Base-by-base conservation (phyloP, 441 rosid species). In the Kokia cookei region DNA sequence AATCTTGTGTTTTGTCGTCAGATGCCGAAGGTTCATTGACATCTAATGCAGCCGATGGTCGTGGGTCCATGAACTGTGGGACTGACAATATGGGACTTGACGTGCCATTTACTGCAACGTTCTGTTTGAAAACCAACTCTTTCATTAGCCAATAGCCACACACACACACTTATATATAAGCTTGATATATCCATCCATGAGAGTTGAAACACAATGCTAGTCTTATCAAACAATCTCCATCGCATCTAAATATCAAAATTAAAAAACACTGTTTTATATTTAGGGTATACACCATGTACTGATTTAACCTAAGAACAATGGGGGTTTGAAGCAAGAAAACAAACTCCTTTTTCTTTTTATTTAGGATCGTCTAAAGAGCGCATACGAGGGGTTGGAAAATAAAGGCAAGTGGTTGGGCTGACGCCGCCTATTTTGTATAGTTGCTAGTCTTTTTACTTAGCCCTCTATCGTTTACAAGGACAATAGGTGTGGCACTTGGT, bases 11-110 rank as follows among this genome's bases (percentile, higher is more conserved):
- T 82, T 78, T 84, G 10, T 80, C 80, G 10, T 76, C 81, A 7
- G 85, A 82, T 45, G 58, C 72, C 9, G 89, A 78, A 35, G 74
- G 78, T 53, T 82, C 85, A 45, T 82, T 82, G 72, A 73, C 81
- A 68, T 76, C 84, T 75, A 85, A 45, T 73, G 82, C 45, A 15
- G 73, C 76, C 47, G 82, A 70, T 65, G 77, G 73, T 35, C 84
- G 82, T 72, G 83, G 82, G 63, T 79, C 89, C 86, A 78, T 65
- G 1, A 81, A 53, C 29, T 71, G 80, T 73, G 73, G 83, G 66
- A 75, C 80, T 66, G 86, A 62, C 69, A 42, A 40, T 69, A 67
- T 57, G 69, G 73, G 64, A 76, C 74, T 80, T 26, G 85, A 57
- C 45, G 17, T 74, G 37, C 72, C 84, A 63, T 80, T 76, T 26